Evolutionary conservation across 2,329 filamentous ascomycete genomes (phyloP).

Genomic region (Trichophyton verrucosum): DNA sequence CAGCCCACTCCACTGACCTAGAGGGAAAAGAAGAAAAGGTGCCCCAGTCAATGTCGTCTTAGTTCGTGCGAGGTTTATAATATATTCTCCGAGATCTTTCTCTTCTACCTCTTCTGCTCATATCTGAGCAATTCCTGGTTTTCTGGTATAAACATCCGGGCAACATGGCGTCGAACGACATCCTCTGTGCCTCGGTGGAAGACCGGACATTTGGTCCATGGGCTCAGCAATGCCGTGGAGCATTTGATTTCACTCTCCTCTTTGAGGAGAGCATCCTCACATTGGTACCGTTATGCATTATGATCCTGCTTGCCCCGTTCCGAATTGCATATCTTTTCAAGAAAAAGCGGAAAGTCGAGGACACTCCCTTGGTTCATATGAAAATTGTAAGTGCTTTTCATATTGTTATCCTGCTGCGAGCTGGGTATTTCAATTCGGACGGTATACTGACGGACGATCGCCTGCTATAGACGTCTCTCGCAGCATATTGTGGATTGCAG

Average conservation of each 20-base stretch:
- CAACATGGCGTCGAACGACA: neutral
- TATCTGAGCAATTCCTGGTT: neutral
- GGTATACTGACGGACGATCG: neutral
- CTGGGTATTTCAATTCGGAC: neutral
- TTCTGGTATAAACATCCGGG: neutral
- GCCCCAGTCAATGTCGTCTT: neutral
- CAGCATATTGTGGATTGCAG: constrained; percentile 25
- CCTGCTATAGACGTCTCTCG: constrained; percentile 19
- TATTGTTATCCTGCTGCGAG: neutral
- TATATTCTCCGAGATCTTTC: neutral
- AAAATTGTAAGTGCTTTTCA: constrained; percentile 25
- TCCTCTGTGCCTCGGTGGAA: constrained; percentile 19
- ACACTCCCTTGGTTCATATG: constrained; percentile 20
- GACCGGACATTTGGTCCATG: constrained; percentile 27
- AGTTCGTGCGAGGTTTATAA: neutral
- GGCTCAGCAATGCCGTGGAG: constrained; percentile 25
- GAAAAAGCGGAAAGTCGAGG: constrained; percentile 25
- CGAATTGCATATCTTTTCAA: constrained; percentile 27
- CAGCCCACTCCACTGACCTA: neutral
- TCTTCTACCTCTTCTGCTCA: neutral
- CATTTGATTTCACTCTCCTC: constrained; percentile 36
- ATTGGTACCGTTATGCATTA: constrained; percentile 26
- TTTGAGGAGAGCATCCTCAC: constrained; percentile 34
- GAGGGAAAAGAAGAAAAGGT: neutral
- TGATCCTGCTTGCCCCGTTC: constrained; percentile 24